Conservation (phyloP, 352 stramenopile genomes). For the Phytophthora cryptogea region DNA sequence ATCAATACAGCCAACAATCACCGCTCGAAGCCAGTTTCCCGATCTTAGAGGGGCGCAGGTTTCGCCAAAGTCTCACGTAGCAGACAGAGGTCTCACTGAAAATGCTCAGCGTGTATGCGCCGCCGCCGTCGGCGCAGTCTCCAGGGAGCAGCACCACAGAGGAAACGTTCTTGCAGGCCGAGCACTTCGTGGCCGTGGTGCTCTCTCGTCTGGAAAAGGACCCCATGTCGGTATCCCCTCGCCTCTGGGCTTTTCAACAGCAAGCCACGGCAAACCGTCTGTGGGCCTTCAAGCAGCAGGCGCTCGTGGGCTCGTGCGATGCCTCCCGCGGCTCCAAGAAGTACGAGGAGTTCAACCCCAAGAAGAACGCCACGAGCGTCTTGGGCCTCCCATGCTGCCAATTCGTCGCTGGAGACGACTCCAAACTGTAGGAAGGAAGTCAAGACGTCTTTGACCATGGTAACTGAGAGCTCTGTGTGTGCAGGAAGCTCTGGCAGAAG, state of each 20-base stretch:
- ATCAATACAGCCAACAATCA: slow-evolving; percentile 4
- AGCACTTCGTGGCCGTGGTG: slow-evolving; percentile 61
- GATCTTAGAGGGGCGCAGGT: slow-evolving; percentile 17
- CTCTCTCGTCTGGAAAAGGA: slow-evolving; percentile 60
- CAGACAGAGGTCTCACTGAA: not conserved
- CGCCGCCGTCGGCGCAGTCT: slow-evolving; percentile 5
- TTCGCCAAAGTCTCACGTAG: slow-evolving; percentile 10
- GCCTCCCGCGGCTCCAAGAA: slow-evolving; percentile 49
- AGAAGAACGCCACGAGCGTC: slow-evolving; percentile 7
- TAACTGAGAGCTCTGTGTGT: slow-evolving; percentile 5
- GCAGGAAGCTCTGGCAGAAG: slow-evolving; percentile 65
- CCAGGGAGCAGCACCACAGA: slow-evolving; percentile 28
- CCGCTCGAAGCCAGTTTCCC: not conserved
- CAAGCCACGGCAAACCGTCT: slow-evolving; percentile 42
- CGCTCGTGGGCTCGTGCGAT: slow-evolving; percentile 63
- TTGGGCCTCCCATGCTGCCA: slow-evolving; percentile 45
- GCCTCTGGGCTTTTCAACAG: slow-evolving; percentile 53
- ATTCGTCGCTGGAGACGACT: slow-evolving; percentile 48
- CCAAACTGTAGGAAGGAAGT: slow-evolving; percentile 42
- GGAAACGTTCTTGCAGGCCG: slow-evolving; percentile 45
- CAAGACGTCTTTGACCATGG: not conserved
- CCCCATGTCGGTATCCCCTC: slow-evolving; percentile 47
- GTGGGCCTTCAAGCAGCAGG: slow-evolving; percentile 67
- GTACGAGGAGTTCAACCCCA: slow-evolving; percentile 38
- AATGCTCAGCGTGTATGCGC: slow-evolving; percentile 22